These are phyloP conservation scores for Termitomyces sp. DNA, from an alignment of 768 basidiomycete species.

Conservation along the genomic window DNA sequence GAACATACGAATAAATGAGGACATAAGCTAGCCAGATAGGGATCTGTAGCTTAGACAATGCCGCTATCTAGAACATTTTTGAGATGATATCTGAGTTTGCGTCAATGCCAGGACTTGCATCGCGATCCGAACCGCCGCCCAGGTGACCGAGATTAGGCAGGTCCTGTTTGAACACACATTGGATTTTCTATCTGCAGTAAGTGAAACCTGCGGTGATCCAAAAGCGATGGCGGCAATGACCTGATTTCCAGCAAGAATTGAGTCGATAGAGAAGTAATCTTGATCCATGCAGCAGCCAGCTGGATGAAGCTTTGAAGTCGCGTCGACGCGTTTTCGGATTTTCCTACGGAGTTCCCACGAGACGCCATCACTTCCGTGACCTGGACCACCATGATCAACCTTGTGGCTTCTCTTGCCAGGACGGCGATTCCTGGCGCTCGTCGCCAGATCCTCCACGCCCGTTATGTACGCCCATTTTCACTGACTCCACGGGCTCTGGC, in stretches of 20 bases:
- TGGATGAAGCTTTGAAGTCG: constrained; percentile 7
- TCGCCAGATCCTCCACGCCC: constrained; percentile 11
- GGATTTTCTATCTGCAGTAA: constrained; percentile 66
- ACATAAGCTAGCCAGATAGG: constrained; percentile 93
- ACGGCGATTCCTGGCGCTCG: constrained; percentile 10
- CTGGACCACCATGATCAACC: constrained; percentile 17
- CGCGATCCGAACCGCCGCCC: constrained; percentile 79
- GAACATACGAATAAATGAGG: constrained; percentile 68
- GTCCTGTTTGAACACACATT: constrained; percentile 88
- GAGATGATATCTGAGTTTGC: constrained; percentile 3
- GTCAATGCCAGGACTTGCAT: constrained; percentile 49
- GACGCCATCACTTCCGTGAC: background rate
- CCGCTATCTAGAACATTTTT: constrained; percentile 58
- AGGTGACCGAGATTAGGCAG: constrained; percentile 88
- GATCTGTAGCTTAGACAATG: constrained; percentile 73
- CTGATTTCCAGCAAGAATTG: constrained; percentile 91
- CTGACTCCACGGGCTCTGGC: constrained; percentile 23
- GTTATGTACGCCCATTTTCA: constrained; percentile 19
- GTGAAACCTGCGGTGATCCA: too few species aligned
- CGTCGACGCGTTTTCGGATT: constrained; percentile 18
- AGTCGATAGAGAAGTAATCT: constrained; percentile 90
- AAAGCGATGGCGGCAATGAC: constrained; percentile 30
- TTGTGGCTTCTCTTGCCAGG: constrained; percentile 16
- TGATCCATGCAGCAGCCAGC: constrained; percentile 74
- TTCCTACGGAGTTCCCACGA: constrained; percentile 19